Base-by-base conservation (phyloP, 2,329 filamentous ascomycete genomes). In the Sclerotinia sclerotiorum region DNA sequence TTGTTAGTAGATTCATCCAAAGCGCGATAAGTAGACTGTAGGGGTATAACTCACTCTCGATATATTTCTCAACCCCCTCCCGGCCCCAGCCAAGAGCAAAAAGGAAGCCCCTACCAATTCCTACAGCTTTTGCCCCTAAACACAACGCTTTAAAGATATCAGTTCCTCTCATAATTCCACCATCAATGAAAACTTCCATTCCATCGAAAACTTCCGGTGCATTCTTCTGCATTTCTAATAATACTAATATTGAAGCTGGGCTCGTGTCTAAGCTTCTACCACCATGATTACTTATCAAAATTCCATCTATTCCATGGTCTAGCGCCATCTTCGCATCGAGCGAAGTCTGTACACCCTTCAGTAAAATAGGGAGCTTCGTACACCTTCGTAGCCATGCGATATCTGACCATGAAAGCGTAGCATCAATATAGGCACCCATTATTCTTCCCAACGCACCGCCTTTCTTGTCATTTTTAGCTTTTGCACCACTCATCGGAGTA, bases 291-390 rank as follows among this genome's bases (percentile, higher is more conserved):
- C 84, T 86, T 1, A 92, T 81, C 1, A 92, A 83, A 60, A 93
- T 90, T 0, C 87, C 90, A 72, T 92, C 86, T 3, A 86, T 84
- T 0, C 87, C 88, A 17, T 82, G 74, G 64, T 89, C 82, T 48
- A 88, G 82, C 2, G 87, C 87, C 72, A 81, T 82, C 65, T 82
- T 80, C 19, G 89, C 89, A 77, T 93, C 90, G 52, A 82, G 80
- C 0, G 86, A 84, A 19, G 84, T 86, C 79, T 92, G 88, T n/a
- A 93, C 85, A 0, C 90, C 90, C 77, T 92, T 93, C 35, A 92
- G 61, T 71, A 88, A 79, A 81, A 92, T 72, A 74, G 87, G 80
- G 10, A 87, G 81, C 1, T 78, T 82, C 44, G 86, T 84, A 68
- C 81, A 79, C 76, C 81, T 83, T 80, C 88, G 85, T 29, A 91